These are phyloP conservation scores for Uronychia setigera DNA, from an alignment of 73 alveolate species.

Conservation along the genomic window DNA sequence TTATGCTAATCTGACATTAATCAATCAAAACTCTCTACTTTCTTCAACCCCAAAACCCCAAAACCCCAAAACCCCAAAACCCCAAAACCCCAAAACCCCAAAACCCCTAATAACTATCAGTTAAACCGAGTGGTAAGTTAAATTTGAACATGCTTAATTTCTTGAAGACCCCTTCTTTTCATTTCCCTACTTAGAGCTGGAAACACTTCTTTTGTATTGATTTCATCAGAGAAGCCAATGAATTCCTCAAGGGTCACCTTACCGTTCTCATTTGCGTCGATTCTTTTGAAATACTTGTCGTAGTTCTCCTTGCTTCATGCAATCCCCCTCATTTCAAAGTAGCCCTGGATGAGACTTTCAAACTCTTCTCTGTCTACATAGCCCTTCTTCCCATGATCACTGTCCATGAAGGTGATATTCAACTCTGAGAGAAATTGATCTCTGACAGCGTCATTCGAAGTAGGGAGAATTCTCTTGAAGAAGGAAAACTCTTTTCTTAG, in stretches of 20 bases:
- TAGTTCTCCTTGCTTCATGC: constrained; percentile 24
- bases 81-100: too few species aligned
- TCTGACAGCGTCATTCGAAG: too few species aligned
- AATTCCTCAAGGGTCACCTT: constrained; percentile 14
- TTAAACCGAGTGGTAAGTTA: too few species aligned
- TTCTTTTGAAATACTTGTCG: constrained; percentile 19
- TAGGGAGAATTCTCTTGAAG: too few species aligned
- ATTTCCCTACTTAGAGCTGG: constrained; percentile 21
- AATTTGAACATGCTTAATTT: too few species aligned
- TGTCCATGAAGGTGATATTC: too few species aligned
- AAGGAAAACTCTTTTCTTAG: too few species aligned
- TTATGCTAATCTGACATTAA: not conserved
- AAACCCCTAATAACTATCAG: too few species aligned
- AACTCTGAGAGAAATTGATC: too few species aligned
- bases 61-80: too few species aligned
- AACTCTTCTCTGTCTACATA: constrained; percentile 29
- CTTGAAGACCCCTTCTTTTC: constrained; percentile 30
- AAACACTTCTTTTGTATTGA: constrained; percentile 19
- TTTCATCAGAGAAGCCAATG: constrained; percentile 25
- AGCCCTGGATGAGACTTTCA: constrained; percentile 21
- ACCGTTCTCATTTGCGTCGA: constrained; percentile 12
- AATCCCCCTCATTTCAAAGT: constrained; percentile 33
- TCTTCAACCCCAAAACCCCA: not conserved
- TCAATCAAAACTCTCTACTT: not conserved
- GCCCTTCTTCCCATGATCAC: too few species aligned